Evolutionary conservation across 2,329 filamentous ascomycete genomes (phyloP), one percentile per base, ranked within the genome.

Genomic region (Apiospora phragmitis): DNA sequence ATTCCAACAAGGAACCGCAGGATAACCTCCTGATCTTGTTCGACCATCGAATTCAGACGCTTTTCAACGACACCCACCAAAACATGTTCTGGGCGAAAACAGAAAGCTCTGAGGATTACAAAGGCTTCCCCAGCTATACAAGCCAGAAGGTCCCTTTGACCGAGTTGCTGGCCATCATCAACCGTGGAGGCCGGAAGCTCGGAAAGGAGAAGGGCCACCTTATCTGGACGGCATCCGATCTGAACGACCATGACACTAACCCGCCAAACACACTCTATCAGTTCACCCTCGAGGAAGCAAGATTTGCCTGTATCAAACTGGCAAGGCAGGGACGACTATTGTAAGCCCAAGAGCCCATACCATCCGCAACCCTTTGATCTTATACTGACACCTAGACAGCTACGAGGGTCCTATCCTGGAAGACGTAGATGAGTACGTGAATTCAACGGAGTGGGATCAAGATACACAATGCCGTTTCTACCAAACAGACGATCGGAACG

Each of bases 251-350:
- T 11, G 65, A 74, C 29, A 68, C 70, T 18, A 69, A 70, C 32
- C 76, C 78, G 68, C 73, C 74, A 38, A 80, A 80, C 26, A 71
- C 72, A 35, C 71, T 71, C 32, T 79, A 80, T 62, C 77, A 80
- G 68, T 80, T 79, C 70, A 73, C 74, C 0, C n/a, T 72, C 1
- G 68, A 74, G 9, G 76, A 80, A 70, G 76, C 76, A 1, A 70
- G 73, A 5, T 47, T 70, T 9, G 51, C 74, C 14, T 72, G 76
- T 55, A 51, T 69, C 2, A 51, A 70, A 14, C 69, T 78, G 55
- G 55, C 74, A 8, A 59, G 49, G 2, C 47, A 75, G 35, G 75
- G 73, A n/a, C 74, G 77, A 71, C 75, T 76, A 67, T 38, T 68
- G 77, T 79, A 75, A 75, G 78, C 32, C 32, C 11, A 38, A 35